These are phyloP conservation scores for Orobanche coerulescens DNA, from an alignment of 257 asterid genomes.

Conservation along the genomic window DNA sequence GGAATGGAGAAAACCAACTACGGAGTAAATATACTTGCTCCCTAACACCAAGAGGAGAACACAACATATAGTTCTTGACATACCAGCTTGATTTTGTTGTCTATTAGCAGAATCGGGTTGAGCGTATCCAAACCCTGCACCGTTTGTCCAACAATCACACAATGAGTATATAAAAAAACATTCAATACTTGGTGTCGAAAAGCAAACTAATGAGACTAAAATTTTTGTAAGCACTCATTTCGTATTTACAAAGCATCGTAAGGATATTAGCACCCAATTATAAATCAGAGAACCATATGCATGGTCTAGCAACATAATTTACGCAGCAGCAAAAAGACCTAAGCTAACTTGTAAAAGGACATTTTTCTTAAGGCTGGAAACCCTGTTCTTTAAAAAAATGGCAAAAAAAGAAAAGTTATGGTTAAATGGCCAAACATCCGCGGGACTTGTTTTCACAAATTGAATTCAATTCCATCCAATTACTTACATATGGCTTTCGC, in stretches of 20 bases:
- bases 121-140: conserved; percentile 77
- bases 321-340: neutral
- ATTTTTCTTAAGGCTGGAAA: too few species aligned
- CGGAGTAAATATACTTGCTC: neutral
- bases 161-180: neutral
- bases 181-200: neutral
- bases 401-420: too few species aligned
- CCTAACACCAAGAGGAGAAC: neutral
- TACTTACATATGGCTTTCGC: neutral
- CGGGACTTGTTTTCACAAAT: too few species aligned
- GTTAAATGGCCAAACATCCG: too few species aligned
- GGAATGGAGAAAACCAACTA: neutral
- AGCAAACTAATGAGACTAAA: neutral
- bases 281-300: neutral
- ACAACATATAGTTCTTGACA: conserved; percentile 8
- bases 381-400: too few species aligned
- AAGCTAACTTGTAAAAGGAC: neutral
- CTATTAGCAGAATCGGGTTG: conserved; percentile 70
- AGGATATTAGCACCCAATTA: neutral
- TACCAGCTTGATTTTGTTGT: conserved; percentile 79
- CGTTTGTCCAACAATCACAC: conserved; percentile 9
- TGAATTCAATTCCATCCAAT: neutral
- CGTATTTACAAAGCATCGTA: neutral
- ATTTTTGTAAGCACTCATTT: neutral
- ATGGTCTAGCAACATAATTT: neutral